These are phyloP conservation scores for Pseudognaphalium luteoalbum DNA, from an alignment of 129 eudicot genomes.

Conservation along the genomic window DNA sequence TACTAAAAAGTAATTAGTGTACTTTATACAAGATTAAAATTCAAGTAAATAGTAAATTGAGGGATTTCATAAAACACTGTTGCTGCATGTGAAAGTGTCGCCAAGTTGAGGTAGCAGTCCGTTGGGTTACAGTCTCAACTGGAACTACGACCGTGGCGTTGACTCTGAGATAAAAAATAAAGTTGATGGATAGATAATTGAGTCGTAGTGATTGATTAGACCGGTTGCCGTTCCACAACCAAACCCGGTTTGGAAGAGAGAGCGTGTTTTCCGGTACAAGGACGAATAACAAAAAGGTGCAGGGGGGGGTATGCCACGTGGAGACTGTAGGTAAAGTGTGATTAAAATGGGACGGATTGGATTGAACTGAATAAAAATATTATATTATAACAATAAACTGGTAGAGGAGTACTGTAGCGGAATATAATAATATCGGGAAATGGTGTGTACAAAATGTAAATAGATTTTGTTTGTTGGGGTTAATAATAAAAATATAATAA, in stretches of 20 bases:
- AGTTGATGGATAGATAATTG: neutral
- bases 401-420: conserved; percentile 29
- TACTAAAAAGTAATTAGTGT: too few species aligned
- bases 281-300: conserved; percentile 60
- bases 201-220: conserved; percentile 23
- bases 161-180: conserved; percentile 14
- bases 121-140: conserved; percentile 8
- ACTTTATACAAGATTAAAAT: too few species aligned
- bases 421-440: conserved; percentile 29
- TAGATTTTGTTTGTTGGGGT: conserved; percentile 25
- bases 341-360: conserved; percentile 56
- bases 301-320: conserved; percentile 48
- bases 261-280: conserved; percentile 85
- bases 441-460: conserved; percentile 11
- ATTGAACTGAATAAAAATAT: conserved; percentile 13
- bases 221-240: conserved; percentile 14
- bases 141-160: conserved; percentile 29
- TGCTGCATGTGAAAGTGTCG: conserved; percentile 21
- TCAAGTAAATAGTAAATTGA: neutral
- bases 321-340: conserved; percentile 24
- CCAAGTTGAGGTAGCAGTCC: conserved; percentile 5
- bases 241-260: conserved; percentile 21
- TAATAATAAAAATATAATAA: too few species aligned
- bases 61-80: conserved; percentile 12
- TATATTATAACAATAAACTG: neutral